Base-by-base conservation (phyloP, 1,139 yeast genomes). In the Zygotorulaspora mrakii region DNA sequence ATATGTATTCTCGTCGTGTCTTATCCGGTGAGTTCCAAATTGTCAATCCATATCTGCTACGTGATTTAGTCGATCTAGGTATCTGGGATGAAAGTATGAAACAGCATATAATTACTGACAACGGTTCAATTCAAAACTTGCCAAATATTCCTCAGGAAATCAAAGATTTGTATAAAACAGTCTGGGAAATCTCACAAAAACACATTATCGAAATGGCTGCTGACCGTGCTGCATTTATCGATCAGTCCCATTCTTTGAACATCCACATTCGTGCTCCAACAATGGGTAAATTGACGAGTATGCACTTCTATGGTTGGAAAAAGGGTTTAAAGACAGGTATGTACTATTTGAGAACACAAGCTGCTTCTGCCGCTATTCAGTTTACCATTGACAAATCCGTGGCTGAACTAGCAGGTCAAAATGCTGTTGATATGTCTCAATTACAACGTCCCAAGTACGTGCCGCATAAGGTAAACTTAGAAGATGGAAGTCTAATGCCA, bases 271-370 rank as follows among this genome's bases (percentile, higher is more conserved):
- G 76, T 61, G 77, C 81, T 42, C 96, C 96, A 36, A 85, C 96
- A 1, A 80, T 85, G 80, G 94, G 95, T 48, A 89, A 89, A 64
- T 73, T 91, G 51, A 89, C 97, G n/a, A 77, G 89, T 56, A 89
- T 89, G 94, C 97, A 91, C 66, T 91, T 91, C 70, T 87, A 89
- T 63, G 95, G 96, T 32, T 91, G 97, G 97, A 82, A 82, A 66
- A 84, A 82, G 70, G 98, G 97, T 33, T 75, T 91, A 61, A 91
- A 91, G 74, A 91, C 98, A 4, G 98, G 98, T 47, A 89, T 91
- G 95, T 91, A 91, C 72, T 91, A 91, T 67, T 70, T 91, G 62
- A 77, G 97, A 62, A 89, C 97, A 4, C 94, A 84, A 70, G 96
- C 96, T 24, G 96, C 97, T 2, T 74, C 95, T 20, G 81, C 91